Evolutionary conservation across 768 basidiomycete species (phyloP), one percentile per base, ranked within the genome.

Genomic region (Lactarius sanguifluus): DNA sequence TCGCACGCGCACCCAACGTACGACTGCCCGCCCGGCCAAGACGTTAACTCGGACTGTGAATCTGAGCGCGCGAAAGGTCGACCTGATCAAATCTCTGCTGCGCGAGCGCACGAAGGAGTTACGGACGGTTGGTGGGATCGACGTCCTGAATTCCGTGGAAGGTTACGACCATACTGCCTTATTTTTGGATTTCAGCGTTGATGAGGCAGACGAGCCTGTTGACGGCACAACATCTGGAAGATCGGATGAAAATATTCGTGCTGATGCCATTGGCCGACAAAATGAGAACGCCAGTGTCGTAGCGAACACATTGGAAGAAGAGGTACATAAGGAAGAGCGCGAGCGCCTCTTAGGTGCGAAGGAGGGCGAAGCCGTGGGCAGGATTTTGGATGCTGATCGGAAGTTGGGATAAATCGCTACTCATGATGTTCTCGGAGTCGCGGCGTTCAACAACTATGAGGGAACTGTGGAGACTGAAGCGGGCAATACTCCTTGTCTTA

Each of bases 341-440:
- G 70, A 72, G 61, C 72, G 69, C 54, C 68, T 77, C n/a, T 64
- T 77, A 20, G 76, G 74, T 12, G 67, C 70, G 25, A 69, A 76
- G 56, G 72, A 72, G 30, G 75, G 73, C 8, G 63, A 73, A 57
- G 76, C 72, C 1, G 76, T 78, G 6, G 74, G 72, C 60, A 75
- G 64, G 65, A 78, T 74, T 13, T 67, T 75, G 58, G 67, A 70
- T 47, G 70, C 62, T 0, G 71, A 74, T 55, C 66, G 72, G 13
- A 66, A 50, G 55, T 64, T 64, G 62, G 69, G 62, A 50, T 55
- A 59, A 60, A 38, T 15, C 6, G 30, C 30, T 12, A 6, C 18
- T 16, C 25, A 32, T 36, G 57, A 59, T 34, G 56, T 61, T 25
- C 56, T 52, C 30, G 66, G 66, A 40, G 45, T 68, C 47, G 50